phyloP scores from a whole-genome alignment of 768 basidiomycete species.

The Hypsizygus marmoreus region DNA sequence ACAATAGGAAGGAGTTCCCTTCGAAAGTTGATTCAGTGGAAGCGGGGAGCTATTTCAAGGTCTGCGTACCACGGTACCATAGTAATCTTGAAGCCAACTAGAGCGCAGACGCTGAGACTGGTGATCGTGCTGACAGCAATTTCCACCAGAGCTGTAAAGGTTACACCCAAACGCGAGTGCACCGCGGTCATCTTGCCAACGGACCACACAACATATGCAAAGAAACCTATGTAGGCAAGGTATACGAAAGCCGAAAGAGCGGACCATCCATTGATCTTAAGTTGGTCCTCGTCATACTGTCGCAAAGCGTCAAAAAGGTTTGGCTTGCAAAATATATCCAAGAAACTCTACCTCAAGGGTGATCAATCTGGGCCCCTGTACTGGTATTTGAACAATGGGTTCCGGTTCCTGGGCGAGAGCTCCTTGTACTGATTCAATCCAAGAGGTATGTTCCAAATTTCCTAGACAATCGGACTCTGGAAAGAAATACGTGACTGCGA shows the following conservation, averaged over 20 bases:
- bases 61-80: conserved; percentile 83
- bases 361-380: conserved; percentile 44
- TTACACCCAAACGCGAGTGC: conserved; percentile 88
- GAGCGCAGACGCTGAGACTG: conserved; percentile 87
- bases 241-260: conserved; percentile 73
- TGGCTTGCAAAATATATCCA: conserved; percentile 4
- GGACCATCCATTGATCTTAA: conserved; percentile 48
- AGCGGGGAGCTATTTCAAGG: background rate
- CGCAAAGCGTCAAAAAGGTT: conserved; percentile 12
- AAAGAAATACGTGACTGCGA: conserved; percentile 84
- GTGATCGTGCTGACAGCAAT: conserved; percentile 92
- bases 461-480: conserved; percentile 71
- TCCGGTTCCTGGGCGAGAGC: conserved; percentile 37
- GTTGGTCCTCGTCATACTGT: conserved; percentile 56
- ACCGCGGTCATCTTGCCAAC: conserved; percentile 80
- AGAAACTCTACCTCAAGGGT: conserved; percentile 43
- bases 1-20: conserved; percentile 92
- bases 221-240: conserved; percentile 74
- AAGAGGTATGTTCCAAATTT: conserved; percentile 59
- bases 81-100: conserved; percentile 85
- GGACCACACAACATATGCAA: conserved; percentile 73
- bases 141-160: conserved; percentile 92
- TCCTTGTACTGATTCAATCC: conserved; percentile 56
- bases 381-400: conserved; percentile 30
- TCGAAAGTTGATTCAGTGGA: conserved; percentile 6